Percentiles rank a stretch among this genome's conserved stretches.
Evolutionary conservation across 768 basidiomycete species (phyloP).

Genomic region (Hysterangium stoloniferum): DNA sequence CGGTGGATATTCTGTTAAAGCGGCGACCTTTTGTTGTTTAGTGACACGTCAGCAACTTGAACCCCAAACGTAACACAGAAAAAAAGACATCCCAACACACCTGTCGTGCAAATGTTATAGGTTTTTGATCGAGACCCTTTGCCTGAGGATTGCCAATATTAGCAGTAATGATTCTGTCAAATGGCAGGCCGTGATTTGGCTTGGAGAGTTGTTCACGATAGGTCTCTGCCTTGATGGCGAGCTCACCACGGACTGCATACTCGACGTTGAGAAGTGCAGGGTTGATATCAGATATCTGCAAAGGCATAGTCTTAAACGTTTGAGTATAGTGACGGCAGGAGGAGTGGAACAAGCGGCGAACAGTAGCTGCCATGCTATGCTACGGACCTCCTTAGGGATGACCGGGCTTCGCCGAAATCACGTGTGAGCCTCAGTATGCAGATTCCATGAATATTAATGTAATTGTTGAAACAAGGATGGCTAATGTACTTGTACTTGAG

Average conservation of each 20-base stretch:
- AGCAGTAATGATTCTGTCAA: constrained; percentile 81
- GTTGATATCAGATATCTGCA: constrained; percentile 72
- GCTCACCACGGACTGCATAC: constrained; percentile 95
- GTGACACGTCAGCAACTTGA: no score
- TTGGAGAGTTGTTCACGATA: constrained; percentile 65
- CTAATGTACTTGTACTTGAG: no score
- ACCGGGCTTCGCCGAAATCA: no score
- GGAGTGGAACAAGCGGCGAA: constrained; percentile 3
- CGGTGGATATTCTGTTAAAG: constrained; percentile 86
- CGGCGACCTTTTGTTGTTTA: constrained; percentile 71
- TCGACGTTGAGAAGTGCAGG: constrained; percentile 79
- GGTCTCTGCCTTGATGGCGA: constrained; percentile 89
- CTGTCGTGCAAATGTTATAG: constrained; percentile 90
- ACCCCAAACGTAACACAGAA: no score
- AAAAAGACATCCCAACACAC: constrained; percentile 34
- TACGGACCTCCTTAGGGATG: no score
- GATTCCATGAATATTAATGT: no score
- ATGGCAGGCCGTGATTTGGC: constrained; percentile 58
- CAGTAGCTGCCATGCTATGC: constrained; percentile 1
- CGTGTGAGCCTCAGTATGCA: no score
- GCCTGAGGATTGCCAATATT: constrained; percentile 99
- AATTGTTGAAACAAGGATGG: no score
- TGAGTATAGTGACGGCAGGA: not conserved
- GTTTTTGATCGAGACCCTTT: constrained; percentile 85
- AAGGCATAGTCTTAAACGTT: constrained; percentile 17